Evolutionary conservation across 345 rosid species (phyloP).

Genomic region (Eutrema heterophyllum): DNA sequence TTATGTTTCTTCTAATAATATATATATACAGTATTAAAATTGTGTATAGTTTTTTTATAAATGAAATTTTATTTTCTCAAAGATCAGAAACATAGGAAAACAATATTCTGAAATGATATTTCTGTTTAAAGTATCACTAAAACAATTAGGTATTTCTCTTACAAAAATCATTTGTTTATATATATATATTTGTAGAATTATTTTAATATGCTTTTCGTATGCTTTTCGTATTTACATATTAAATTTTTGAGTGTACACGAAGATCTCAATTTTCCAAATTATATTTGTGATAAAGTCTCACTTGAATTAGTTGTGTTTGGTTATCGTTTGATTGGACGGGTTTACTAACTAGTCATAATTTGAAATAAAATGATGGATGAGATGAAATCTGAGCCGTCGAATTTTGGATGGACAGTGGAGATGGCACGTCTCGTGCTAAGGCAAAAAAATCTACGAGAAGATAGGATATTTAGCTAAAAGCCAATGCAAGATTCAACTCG

Average conservation of each 20-base stretch:
- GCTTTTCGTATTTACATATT: neutral
- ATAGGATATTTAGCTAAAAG: constrained; percentile 20
- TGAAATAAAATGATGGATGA: neutral
- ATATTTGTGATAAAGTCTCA: neutral
- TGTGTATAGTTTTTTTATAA: too few species aligned
- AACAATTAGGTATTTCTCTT: too few species aligned
- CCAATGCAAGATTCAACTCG: neutral
- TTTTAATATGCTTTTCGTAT: too few species aligned
- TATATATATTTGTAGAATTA: too few species aligned
- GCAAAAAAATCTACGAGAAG: constrained; percentile 19
- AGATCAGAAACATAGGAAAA: too few species aligned
- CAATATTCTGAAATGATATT: too few species aligned
- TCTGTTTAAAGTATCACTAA: too few species aligned
- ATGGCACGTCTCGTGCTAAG: constrained; percentile 29
- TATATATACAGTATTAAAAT: too few species aligned
- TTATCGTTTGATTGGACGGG: neutral
- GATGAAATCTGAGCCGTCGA: constrained; percentile 32
- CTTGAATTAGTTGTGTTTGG: constrained; percentile 1
- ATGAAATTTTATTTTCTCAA: too few species aligned
- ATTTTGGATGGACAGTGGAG: constrained; percentile 22
- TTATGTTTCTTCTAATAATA: neutral
- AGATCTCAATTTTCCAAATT: neutral
- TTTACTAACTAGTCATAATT: constrained; percentile 8
- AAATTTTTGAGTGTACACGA: neutral
- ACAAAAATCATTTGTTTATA: too few species aligned